Base-by-base conservation (phyloP, 305 asterid species). In the Fraxinus floribunda region DNA sequence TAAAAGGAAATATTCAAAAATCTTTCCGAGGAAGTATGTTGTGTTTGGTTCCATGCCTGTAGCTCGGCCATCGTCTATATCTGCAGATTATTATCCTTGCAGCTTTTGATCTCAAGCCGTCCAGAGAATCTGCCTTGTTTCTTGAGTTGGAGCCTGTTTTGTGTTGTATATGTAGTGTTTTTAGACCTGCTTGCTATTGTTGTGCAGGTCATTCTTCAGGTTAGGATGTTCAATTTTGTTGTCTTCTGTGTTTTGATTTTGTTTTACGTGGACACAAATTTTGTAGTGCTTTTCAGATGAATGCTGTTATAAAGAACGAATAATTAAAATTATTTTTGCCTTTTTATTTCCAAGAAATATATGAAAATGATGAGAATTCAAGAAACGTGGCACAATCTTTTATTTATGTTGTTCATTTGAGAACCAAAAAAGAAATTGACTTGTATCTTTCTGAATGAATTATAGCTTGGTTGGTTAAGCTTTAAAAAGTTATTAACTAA, bases 1-100 rank as follows among this genome's bases (percentile, higher is more conserved):
- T 80, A 83, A 73, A 62, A 41, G 73, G 76, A 68, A 83, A 80
- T 64, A 24, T 38, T 36, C 36, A 57, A 34, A 26, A 70, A 68
- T 62, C 34, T 35, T 26, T 66, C 36, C 18, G 74, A 66, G 74
- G 74, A 13, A 66, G 38, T 66, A 66, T 66, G 74, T 66, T 11
- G 36, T 24, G 35, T 66, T 26, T 9, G 0, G 73, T 66, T 66
- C 73, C 7, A 26, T 24, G 30, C 10, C 34, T 20, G 26, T 60
- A 7, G 30, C 70, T 20, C 72, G 3, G 73, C 35, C 34, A 18
- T 64, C 3, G 35, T 10, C 73, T 66, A 0, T 20, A 62, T 66
- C 38, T 29, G 74, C 74, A 24, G 74, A 62, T 22, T 22, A 62
- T 66, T 10, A 7, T 64, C n/a, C 35, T 22, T 9, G n/a, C n/a